These are phyloP conservation scores for Pestalotiopsis sp. DNA, from an alignment of 2,329 filamentous ascomycete genomes.

Conservation along the genomic window DNA sequence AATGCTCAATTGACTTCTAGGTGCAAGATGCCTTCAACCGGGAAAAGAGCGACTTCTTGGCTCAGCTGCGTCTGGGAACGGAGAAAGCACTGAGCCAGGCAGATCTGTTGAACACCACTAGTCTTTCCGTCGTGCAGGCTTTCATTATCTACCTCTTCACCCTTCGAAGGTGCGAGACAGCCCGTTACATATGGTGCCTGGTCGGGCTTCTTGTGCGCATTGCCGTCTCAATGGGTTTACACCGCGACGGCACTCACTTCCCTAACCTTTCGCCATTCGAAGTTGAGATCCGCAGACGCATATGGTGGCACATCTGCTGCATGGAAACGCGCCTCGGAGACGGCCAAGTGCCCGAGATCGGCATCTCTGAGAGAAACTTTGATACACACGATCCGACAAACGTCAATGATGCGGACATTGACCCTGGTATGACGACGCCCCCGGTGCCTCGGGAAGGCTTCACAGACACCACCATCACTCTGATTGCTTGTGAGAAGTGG, in stretches of 20 bases:
- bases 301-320: conserved; percentile 65
- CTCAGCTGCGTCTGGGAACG: conserved; percentile 43
- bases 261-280: conserved; percentile 58
- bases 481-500: not conserved
- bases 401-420: conserved; percentile 50
- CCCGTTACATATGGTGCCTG: conserved; percentile 55
- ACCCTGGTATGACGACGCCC: conserved; percentile 33
- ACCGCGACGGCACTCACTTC: conserved; percentile 60
- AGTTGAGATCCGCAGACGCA: conserved; percentile 59
- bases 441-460: conserved; percentile 43
- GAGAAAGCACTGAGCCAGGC: conserved; percentile 52
- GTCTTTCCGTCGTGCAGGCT: conserved; percentile 54
- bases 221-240: conserved; percentile 61
- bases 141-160: conserved; percentile 53
- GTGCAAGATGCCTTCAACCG: conserved; percentile 39
- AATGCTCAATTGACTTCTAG: conserved; percentile 17
- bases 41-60: conserved; percentile 38
- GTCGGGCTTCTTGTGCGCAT: conserved; percentile 61
- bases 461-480: conserved; percentile 46
- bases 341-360: conserved; percentile 65
- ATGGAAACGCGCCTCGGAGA: conserved; percentile 64
- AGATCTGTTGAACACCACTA: conserved; percentile 51
- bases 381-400: conserved; percentile 58
- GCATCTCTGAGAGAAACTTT: conserved; percentile 58
- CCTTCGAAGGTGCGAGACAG: conserved; percentile 48